Conservation (phyloP, 2,329 filamentous ascomycete species). For the Ophiosphaerella herpotricha region DNA sequence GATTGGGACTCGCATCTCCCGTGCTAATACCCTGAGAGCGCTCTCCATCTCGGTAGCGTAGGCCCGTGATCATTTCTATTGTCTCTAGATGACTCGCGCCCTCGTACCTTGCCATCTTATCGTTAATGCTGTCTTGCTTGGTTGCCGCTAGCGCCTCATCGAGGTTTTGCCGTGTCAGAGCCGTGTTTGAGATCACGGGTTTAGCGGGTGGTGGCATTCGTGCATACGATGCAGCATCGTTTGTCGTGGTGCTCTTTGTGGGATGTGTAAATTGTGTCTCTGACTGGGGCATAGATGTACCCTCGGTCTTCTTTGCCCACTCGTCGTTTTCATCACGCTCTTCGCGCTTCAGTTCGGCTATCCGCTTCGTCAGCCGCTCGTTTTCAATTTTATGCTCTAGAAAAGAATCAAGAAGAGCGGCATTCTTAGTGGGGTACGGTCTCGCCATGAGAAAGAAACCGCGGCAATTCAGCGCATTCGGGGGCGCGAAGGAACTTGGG, state of each 20-base stretch:
- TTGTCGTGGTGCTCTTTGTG: slow-evolving; percentile 42
- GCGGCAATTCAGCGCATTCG: slow-evolving; percentile 69
- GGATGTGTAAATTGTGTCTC: slow-evolving; percentile 46
- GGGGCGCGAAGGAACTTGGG: slow-evolving; percentile 65
- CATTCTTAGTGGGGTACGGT: slow-evolving; percentile 87
- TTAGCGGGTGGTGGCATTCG: slow-evolving; percentile 71
- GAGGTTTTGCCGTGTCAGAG: slow-evolving; percentile 78
- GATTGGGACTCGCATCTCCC: slow-evolving; percentile 76
- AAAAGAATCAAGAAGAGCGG: slow-evolving; percentile 84
- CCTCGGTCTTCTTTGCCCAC: slow-evolving; percentile 63
- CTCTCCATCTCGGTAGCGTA: slow-evolving; percentile 87
- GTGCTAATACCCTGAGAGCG: slow-evolving; percentile 86
- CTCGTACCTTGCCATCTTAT: slow-evolving; percentile 85
- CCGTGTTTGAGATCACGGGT: slow-evolving; percentile 64
- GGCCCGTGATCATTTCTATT: slow-evolving; percentile 90
- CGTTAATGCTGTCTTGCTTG: slow-evolving; percentile 74
- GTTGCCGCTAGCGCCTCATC: slow-evolving; percentile 70
- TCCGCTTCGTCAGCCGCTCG: slow-evolving; percentile 80
- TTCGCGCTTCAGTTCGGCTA: slow-evolving; percentile 82
- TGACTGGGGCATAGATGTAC: slow-evolving; percentile 48
- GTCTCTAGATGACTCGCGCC: slow-evolving; percentile 75
- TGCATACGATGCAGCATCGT: slow-evolving; percentile 49
- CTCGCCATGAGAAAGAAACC: slow-evolving; percentile 94
- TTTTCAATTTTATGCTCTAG: slow-evolving; percentile 97
- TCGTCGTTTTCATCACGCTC: slow-evolving; percentile 79